Evolutionary conservation across 1,284 basidiomycete genomes (phyloP).

Genomic region (Sanghuangporus baumii): DNA sequence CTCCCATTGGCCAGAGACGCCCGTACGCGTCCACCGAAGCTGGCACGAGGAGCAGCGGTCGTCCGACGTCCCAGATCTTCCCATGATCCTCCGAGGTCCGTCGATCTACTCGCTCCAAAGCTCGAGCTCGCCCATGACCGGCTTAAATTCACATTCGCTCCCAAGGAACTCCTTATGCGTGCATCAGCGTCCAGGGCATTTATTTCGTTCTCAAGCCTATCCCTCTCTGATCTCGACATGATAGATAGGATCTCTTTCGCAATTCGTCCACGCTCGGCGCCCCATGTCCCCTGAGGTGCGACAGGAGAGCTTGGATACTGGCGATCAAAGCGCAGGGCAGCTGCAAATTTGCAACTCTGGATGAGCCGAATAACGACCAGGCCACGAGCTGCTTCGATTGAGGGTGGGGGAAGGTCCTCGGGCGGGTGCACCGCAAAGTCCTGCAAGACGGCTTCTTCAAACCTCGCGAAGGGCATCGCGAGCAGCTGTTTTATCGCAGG

Average conservation of each 20-base stretch:
- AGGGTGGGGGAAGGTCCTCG: constrained; percentile 37
- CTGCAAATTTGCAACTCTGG: constrained; percentile 65
- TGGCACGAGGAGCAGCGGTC: constrained; percentile 3
- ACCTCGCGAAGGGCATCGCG: constrained; percentile 54
- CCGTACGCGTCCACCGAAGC: constrained; percentile 7
- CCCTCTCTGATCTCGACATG: constrained; percentile 53
- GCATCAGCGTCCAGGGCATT: constrained; percentile 25
- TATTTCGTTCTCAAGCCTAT: constrained; percentile 47
- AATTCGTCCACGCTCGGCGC: constrained; percentile 55
- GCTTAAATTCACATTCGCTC: constrained; percentile 18
- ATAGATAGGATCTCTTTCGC: constrained; percentile 60
- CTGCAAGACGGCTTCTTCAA: constrained; percentile 55
- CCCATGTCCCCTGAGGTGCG: constrained; percentile 23
- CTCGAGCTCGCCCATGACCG: constrained; percentile 15
- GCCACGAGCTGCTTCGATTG: constrained; percentile 65
- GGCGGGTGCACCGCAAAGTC: constrained; percentile 55
- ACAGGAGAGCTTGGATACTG: constrained; percentile 41
- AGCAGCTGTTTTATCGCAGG: constrained; percentile 53
- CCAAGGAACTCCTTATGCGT: constrained; percentile 18
- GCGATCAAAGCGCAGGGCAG: constrained; percentile 72
- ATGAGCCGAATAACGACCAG: constrained; percentile 77
- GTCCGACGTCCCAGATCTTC: constrained; percentile 32
- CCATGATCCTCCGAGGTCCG: constrained; percentile 46
- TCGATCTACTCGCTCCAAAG: constrained; percentile 18
- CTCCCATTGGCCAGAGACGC: constrained; percentile 12